Evolutionary conservation across 306 rosid species (phyloP).

Genomic region (Inga leiocalycina): DNA sequence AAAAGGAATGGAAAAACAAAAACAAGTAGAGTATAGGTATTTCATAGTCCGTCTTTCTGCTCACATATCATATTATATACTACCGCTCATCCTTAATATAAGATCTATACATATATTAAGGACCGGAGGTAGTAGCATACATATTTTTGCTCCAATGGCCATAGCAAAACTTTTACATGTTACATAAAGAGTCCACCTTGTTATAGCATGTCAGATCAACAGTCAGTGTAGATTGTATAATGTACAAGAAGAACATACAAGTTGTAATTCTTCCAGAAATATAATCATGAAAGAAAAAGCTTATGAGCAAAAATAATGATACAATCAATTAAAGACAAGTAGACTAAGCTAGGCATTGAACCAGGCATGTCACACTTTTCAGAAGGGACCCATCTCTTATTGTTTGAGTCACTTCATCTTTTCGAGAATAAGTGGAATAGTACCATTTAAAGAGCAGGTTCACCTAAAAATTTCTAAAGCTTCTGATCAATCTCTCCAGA

Average conservation of each 20-base stretch:
- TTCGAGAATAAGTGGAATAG: neutral
- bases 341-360: neutral
- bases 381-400: neutral
- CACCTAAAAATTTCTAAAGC: neutral
- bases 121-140: too few relatives aligned
- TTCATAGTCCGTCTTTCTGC: slow-evolving; percentile 13
- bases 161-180: neutral
- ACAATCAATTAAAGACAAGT: neutral
- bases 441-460: neutral
- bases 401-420: neutral
- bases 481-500: slow-evolving; percentile 11
- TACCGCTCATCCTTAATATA: too few relatives aligned
- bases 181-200: slow-evolving; percentile 14
- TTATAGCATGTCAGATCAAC: slow-evolving; percentile 16
- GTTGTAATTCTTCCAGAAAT: neutral
- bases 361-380: neutral
- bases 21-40: neutral
- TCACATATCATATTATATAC: neutral
- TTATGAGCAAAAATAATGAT: neutral
- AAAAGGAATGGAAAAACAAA: slow-evolving; percentile 12
- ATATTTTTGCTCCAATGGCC: neutral
- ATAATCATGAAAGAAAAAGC: neutral
- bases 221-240: slow-evolving; percentile 13
- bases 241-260: slow-evolving; percentile 1
- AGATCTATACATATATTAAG: too few relatives aligned